Evolutionary conservation across 139 green algal genomes (phyloP), one percentile per base, ranked within the genome.

Genomic region (Eudorina sp.): DNA sequence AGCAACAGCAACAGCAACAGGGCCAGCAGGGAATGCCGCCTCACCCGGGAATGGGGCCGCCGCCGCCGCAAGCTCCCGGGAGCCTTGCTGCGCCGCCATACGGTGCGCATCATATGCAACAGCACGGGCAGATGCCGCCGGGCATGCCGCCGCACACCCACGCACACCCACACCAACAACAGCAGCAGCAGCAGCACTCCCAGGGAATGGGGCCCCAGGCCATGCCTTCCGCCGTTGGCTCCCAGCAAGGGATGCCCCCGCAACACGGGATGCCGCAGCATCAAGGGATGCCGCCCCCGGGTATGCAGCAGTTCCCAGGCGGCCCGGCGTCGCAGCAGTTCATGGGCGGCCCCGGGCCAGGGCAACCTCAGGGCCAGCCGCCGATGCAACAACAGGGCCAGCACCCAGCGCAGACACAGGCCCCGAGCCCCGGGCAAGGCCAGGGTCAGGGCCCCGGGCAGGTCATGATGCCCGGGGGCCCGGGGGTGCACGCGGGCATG

Each of bases 1-100:
- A 46, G 51, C 77, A 84, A 34, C 77, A 84, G 36, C 75, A 83
- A 13, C 75, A 46, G 75, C 75, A 68, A 69, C 34, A n/a, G 31
- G 34, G 64, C 0, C 73, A 34, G 36, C n/a, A 51, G 68, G 36
- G 36, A 1, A 79, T 81, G 73, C 45, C 45, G 23, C 73, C 43
- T 18, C 70, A 79, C 34, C 40, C 40, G 29, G 45, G 70, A 14
- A 38, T 79, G 41, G 73, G 73, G n/a, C 43, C 64, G 73, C 73
- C 64, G 73, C 73, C n/a, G n/a, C 62, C 45, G 9, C 73, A 81
- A 48, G 73, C n/a, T n/a, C n/a, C n/a, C n/a, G n/a, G n/a, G n/a
- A n/a, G n/a, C n/a, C n/a, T n/a, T n/a, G n/a, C n/a, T n/a, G n/a
- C n/a, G n/a, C n/a, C n/a, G n/a, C n/a, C n/a, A n/a, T n/a, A n/a